These are phyloP conservation scores for Apiospora marii DNA, from an alignment of 2,329 filamentous ascomycete genomes.

Conservation along the genomic window DNA sequence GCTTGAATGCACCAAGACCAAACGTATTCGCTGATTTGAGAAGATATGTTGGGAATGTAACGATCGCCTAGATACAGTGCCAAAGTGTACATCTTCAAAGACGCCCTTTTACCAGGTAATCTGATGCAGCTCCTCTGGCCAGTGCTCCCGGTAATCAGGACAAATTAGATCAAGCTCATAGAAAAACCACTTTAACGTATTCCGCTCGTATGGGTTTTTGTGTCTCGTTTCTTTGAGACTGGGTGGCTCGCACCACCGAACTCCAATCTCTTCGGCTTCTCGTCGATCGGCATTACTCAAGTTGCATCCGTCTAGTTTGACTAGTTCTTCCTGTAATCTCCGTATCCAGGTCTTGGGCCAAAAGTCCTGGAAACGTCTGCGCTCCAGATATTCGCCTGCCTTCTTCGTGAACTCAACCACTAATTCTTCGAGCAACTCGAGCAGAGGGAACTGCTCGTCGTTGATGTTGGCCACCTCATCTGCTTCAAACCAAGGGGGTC, in stretches of 20 bases:
- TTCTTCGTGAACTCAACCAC: slow-evolving; percentile 20
- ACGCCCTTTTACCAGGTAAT: neutral
- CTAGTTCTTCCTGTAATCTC: slow-evolving; percentile 10
- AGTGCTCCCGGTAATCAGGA: neutral
- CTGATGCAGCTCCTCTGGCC: neutral
- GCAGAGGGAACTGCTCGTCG: slow-evolving; percentile 17
- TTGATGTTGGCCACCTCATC: neutral
- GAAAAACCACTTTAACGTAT: neutral
- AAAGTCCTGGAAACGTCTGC: neutral
- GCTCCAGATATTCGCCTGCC: neutral
- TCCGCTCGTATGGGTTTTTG: neutral
- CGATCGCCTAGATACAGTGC: neutral
- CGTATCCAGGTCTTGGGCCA: neutral
- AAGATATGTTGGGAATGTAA: neutral
- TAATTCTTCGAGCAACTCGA: slow-evolving; percentile 20
- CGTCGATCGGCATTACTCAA: slow-evolving; percentile 20
- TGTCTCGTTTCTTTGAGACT: neutral
- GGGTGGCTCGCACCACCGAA: slow-evolving; percentile 16
- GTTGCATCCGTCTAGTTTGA: neutral
- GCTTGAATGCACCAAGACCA: too few species aligned
- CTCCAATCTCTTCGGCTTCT: slow-evolving; percentile 23
- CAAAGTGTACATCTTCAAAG: neutral
- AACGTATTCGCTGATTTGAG: too few species aligned
- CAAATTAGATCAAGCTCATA: slow-evolving; percentile 17
- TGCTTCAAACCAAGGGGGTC: neutral